phyloP scores from a whole-genome alignment of 2,329 filamentous ascomycete species.

The Elsinoe arachidis region DNA sequence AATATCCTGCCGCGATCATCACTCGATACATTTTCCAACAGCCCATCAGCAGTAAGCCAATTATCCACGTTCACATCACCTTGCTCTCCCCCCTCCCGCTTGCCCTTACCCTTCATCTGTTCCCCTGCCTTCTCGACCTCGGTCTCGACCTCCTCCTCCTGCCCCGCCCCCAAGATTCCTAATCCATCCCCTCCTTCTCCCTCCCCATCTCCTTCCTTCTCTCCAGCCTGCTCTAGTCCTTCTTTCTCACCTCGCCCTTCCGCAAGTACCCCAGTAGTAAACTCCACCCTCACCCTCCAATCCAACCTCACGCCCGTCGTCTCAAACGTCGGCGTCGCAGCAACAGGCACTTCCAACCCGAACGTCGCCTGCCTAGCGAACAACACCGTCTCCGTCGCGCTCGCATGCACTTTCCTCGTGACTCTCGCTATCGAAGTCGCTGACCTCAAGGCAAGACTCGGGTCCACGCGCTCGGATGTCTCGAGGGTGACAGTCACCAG shows the following conservation, averaged over 20 bases:
- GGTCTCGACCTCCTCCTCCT: slow-evolving; percentile 17
- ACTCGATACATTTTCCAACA: slow-evolving; percentile 28
- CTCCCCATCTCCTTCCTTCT: slow-evolving; percentile 8
- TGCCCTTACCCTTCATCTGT: slow-evolving; percentile 54
- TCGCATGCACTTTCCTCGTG: slow-evolving; percentile 71
- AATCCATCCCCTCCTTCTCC: background rate
- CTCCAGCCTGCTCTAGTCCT: too few relatives aligned
- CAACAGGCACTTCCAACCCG: slow-evolving; percentile 70
- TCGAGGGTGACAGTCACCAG: slow-evolving; percentile 78
- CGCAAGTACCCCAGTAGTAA: slow-evolving; percentile 33
- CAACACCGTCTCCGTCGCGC: slow-evolving; percentile 71
- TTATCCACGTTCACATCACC: slow-evolving; percentile 67
- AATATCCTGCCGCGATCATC: slow-evolving; percentile 29
- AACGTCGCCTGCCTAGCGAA: slow-evolving; percentile 75
- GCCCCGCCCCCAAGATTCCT: background rate
- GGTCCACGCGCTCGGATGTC: slow-evolving; percentile 74
- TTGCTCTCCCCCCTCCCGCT: slow-evolving; percentile 47
- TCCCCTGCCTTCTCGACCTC: slow-evolving; percentile 61
- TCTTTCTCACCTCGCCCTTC: too few relatives aligned
- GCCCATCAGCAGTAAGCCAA: slow-evolving; percentile 25
- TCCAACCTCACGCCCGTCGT: slow-evolving; percentile 80
- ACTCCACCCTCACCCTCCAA: slow-evolving; percentile 87
- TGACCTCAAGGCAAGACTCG: slow-evolving; percentile 71
- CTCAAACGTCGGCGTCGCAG: slow-evolving; percentile 81
- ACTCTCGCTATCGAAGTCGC: slow-evolving; percentile 78